Base-by-base conservation (phyloP, 345 rosid species). In the Eucalyptus marginata region DNA sequence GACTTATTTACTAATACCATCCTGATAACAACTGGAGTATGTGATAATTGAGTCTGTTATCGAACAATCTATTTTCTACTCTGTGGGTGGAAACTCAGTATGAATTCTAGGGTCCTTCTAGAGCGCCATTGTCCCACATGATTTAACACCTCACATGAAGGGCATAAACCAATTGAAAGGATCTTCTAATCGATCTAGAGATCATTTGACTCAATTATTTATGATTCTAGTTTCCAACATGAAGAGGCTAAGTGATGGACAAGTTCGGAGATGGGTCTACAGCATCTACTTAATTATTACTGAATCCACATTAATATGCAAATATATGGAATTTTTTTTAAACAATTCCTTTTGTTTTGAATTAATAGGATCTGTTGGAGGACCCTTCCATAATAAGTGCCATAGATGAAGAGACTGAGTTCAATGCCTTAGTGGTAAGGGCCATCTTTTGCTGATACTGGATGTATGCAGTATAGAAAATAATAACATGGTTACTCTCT, bases 401-500 rank as follows among this genome's bases (percentile, higher is more conserved):
- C 88, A 94, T 97, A 87, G 98, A 97, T 25, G 99, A 96, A 92
- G 98, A 96, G 93, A 97, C 97, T 1, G 99, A 97, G 91, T 97
- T 97, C 89, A 96, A 96, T 86, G 99, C 99, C 58, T 94, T 97
- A 89, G 99, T 96, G 98, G 99, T 97, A 95, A 8, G 95, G 88
- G 79, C 46, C 49, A 88, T 76, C 84, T 20, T 76, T 76, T 76
- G 83, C 47, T 76, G 84, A 76, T 40, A 4, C 29, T 13, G 47
- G 29, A 40, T 76, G 47, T 40, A 40, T 36, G 84, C 84, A 22
- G 47, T 76, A 76, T 10, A 40, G 84, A 76, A 76, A 20, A 76
- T 76, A 76, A 76, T 76, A 20, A 40, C 84, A 40, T 33, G 7
- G 46, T 36, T 17, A 4, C 62, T 24, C 27, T 49, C 68, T 10